Evolutionary conservation across 176 grass and related monocot genomes (phyloP), one percentile per base, ranked within the genome.

Genomic region (Cocos nucifera): DNA sequence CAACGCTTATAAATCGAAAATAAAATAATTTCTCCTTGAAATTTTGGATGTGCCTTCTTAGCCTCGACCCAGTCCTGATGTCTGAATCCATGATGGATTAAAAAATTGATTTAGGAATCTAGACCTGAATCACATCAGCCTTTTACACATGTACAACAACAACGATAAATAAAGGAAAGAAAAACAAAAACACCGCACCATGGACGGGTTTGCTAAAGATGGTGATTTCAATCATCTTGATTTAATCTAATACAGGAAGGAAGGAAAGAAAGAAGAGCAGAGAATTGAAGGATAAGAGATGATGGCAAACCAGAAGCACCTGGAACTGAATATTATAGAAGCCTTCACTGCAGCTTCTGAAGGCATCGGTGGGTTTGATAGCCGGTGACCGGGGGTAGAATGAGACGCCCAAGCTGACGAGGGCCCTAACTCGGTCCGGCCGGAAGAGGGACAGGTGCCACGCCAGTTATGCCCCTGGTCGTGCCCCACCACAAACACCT

Each of bases 401-500:
- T 3, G 87, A 78, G 15, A 86, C 12, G 17, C 30, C 69, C 1
- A 90, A 9, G 49, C 30, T 50, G 58, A 86, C 59, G 49, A 77
- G 59, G 60, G 83, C 83, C 59, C 69, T 66, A 54, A 83, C 64
- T 56, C 64, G 18, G 64, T 86, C 87, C 22, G 87, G 83, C 48
- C 83, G 75, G 80, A 90, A 77, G n/a, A 86, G 60, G 64, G 71
- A 83, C 8, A 80, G 55, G 9, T 77, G 75, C 87, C 87, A 90
- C 21, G 79, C 72, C 35, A 83, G 58, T 27, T 23, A 14, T 16
- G 87, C 82, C 10, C 87, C 72, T 16, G 56, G 68, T 90, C 87
- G 56, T 82, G 78, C 26, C 79, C 82, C 23, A 82, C 87, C 3
- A 90, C 82, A 22, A 90, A 67, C 58, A 90, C 82, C 82, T 89